Conservation (phyloP, 495 filamentous ascomycete genomes). For the Penicillium coffeae region DNA sequence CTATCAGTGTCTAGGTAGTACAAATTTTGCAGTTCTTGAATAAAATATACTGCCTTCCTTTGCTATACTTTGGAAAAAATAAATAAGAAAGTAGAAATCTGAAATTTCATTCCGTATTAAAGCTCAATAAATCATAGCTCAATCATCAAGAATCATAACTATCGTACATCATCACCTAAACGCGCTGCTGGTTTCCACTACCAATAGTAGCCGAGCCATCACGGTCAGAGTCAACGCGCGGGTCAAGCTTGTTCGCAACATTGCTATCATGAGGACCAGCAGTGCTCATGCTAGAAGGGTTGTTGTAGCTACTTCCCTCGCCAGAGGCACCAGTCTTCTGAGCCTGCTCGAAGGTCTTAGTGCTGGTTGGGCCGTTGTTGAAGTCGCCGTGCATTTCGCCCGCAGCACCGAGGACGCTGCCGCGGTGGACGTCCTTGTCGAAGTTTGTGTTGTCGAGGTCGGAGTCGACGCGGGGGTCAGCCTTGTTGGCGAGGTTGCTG, state of each 20-base stretch:
- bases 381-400: slow-evolving; percentile 11
- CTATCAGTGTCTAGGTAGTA: too few relatives aligned
- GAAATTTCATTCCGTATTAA: too few relatives aligned
- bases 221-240: slow-evolving; percentile 25
- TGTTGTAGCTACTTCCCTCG: slow-evolving; percentile 22
- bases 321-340: slow-evolving; percentile 4
- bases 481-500: slow-evolving; percentile 17
- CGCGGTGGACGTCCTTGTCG: slow-evolving; percentile 12
- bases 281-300: slow-evolving; percentile 5
- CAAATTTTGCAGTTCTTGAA: too few relatives aligned
- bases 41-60: too few relatives aligned
- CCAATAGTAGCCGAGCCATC: neutral
- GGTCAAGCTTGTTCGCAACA: slow-evolving; percentile 52
- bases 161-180: neutral
- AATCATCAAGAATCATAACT: neutral
- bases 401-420: slow-evolving; percentile 9
- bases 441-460: slow-evolving; percentile 21
- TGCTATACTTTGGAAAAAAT: too few relatives aligned
- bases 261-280: slow-evolving; percentile 41
- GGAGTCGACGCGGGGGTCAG: slow-evolving; percentile 18
- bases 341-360: slow-evolving; percentile 19
- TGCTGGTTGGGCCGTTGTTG: slow-evolving; percentile 8
- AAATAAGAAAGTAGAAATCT: too few relatives aligned
- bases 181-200: neutral
- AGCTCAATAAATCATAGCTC: neutral